Evolutionary conservation across 1,139 yeast species (phyloP).

Genomic region (Kodamaea anthophila): DNA sequence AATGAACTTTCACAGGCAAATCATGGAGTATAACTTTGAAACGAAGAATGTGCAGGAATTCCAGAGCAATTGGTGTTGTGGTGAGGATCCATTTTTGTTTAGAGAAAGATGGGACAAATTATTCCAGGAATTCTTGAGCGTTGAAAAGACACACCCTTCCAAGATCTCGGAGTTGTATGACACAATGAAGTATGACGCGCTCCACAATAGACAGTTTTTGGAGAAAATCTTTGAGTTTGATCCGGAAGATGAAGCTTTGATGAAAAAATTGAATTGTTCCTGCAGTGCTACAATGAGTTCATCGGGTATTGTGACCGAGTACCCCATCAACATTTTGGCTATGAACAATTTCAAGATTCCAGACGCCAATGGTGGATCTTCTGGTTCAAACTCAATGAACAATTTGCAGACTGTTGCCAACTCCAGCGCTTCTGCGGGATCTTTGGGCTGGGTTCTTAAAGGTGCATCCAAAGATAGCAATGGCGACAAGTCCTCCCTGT

Average conservation of each 20-base stretch:
- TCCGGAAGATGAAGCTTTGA: slow-evolving; percentile 43
- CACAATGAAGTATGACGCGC: slow-evolving; percentile 97
- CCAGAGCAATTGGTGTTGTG: slow-evolving; percentile 92
- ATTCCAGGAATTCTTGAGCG: slow-evolving; percentile 85
- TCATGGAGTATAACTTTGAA: slow-evolving; percentile 78
- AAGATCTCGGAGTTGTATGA: slow-evolving; percentile 95
- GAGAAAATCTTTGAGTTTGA: slow-evolving; percentile 78
- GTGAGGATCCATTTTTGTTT: slow-evolving; percentile 85
- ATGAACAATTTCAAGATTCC: slow-evolving; percentile 69
- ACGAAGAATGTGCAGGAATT: slow-evolving; percentile 59
- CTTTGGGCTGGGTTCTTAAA: slow-evolving; percentile 69
- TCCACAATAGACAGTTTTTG: slow-evolving; percentile 87
- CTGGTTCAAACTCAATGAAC: slow-evolving; percentile 19
- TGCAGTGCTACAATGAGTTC: slow-evolving; percentile 55
- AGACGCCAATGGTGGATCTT: slow-evolving; percentile 6
- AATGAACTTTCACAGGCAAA: slow-evolving; percentile 85
- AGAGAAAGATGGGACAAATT: slow-evolving; percentile 97
- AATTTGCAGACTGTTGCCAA: slow-evolving; percentile 23
- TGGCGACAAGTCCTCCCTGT: slow-evolving; percentile 6
- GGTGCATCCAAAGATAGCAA: slow-evolving; percentile 24
- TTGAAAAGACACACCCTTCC: slow-evolving; percentile 96
- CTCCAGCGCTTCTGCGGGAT: slow-evolving; percentile 50
- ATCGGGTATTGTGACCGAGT: slow-evolving; percentile 62
- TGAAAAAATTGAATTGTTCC: slow-evolving; percentile 26
- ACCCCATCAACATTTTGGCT: slow-evolving; percentile 74